These are phyloP conservation scores for Phoma sp. DNA, from an alignment of 2,329 filamentous ascomycete species.

Conservation along the genomic window DNA sequence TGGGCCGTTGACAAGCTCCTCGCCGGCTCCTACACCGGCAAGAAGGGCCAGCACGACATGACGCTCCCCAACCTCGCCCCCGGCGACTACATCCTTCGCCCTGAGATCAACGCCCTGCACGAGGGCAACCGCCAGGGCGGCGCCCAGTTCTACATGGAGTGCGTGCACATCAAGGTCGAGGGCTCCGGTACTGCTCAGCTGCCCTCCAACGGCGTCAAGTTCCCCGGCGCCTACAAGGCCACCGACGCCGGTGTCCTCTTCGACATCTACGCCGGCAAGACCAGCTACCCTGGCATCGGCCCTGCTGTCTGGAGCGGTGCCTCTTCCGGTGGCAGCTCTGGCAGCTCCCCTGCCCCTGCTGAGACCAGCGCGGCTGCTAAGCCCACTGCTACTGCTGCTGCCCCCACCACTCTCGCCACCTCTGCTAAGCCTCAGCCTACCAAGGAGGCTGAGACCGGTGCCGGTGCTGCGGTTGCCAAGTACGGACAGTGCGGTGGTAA, in stretches of 20 bases:
- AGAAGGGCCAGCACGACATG: slow-evolving; percentile 50
- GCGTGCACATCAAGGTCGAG: slow-evolving; percentile 50
- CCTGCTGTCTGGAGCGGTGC: slow-evolving; percentile 44
- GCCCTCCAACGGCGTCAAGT: slow-evolving; percentile 51
- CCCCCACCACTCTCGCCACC: slow-evolving; percentile 18
- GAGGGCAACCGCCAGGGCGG: slow-evolving; percentile 45
- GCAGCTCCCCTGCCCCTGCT: slow-evolving; percentile 20
- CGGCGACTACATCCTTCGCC: slow-evolving; percentile 52
- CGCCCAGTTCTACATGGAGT: slow-evolving; percentile 55
- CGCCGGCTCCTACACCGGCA: slow-evolving; percentile 35
- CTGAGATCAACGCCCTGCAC: slow-evolving; percentile 55
- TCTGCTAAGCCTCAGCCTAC: slow-evolving; percentile 25
- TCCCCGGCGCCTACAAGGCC: slow-evolving; percentile 52
- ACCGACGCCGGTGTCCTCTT: slow-evolving; percentile 50
- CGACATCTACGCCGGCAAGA: slow-evolving; percentile 48
- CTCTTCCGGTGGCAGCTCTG: slow-evolving; percentile 11
- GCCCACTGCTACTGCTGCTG: slow-evolving; percentile 10
- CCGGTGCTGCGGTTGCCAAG: slow-evolving; percentile 20
- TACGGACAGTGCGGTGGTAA: slow-evolving; percentile 54
- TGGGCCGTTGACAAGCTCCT: slow-evolving; percentile 52
- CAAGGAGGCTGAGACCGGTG: background rate
- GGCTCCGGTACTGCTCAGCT: slow-evolving; percentile 40
- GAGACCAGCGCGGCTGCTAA: slow-evolving; percentile 9
- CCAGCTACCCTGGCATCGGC: slow-evolving; percentile 46
- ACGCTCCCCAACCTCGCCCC: slow-evolving; percentile 49